A percentile compares a stretch with the other conserved stretches of the same genome.
phyloP scores from a whole-genome alignment of 78 protist species.

The Mastigamoeba balamuthi region DNA sequence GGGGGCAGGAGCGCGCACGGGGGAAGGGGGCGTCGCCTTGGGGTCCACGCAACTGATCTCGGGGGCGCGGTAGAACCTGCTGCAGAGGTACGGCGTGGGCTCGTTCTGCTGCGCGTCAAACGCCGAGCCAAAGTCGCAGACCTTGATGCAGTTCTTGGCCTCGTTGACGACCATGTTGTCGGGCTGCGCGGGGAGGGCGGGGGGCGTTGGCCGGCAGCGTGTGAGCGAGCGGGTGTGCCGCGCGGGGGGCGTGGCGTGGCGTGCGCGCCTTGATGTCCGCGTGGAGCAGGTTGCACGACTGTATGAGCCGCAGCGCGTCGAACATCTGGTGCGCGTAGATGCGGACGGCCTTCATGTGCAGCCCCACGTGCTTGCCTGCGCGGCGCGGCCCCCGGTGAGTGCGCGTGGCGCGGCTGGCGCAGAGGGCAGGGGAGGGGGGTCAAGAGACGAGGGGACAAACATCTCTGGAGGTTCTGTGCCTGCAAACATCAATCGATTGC shows the following conservation, averaged over 20 bases:
- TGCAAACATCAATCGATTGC: too few species aligned
- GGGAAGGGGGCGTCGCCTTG: background rate
- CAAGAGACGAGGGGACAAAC: too few species aligned
- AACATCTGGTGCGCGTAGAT: constrained; percentile 68
- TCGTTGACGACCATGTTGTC: constrained; percentile 57
- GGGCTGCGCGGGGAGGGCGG: too few species aligned
- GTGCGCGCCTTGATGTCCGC: constrained; percentile 83
- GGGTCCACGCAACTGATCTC: constrained; percentile 47
- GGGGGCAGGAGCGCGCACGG: background rate
- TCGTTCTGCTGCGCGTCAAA: constrained; percentile 41
- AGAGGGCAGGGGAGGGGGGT: too few species aligned
- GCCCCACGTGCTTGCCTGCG: constrained; percentile 53
- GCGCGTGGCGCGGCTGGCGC: too few species aligned
- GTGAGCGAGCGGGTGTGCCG: too few species aligned
- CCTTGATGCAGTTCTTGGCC: constrained; percentile 37
- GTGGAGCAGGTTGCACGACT: constrained; percentile 55
- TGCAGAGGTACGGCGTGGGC: constrained; percentile 66
- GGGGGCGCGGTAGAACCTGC: constrained; percentile 88
- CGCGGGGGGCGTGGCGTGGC: too few species aligned
- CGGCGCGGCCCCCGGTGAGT: too few species aligned
- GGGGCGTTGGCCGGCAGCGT: background rate
- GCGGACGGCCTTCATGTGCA: constrained; percentile 63
- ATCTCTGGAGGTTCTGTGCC: too few species aligned
- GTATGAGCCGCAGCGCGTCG: constrained; percentile 49
- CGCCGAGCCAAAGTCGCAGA: constrained; percentile 87